These are phyloP conservation scores for Pythium biforme DNA, from an alignment of 352 stramenopile species.

Conservation along the genomic window DNA sequence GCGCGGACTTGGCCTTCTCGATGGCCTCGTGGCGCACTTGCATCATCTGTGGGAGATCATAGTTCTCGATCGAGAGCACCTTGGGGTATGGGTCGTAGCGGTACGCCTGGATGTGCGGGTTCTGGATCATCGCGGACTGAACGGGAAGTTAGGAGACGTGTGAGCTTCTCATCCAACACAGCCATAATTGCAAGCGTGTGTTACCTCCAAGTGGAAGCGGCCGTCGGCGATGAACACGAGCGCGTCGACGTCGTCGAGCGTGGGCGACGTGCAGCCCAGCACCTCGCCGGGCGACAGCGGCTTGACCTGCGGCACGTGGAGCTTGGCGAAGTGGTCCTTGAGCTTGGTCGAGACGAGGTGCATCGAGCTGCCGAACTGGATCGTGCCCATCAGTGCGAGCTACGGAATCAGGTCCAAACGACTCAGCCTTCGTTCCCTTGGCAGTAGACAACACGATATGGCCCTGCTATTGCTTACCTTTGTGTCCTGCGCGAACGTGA, in stretches of 20 bases:
- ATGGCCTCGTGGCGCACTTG: constrained; percentile 83
- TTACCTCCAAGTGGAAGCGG: constrained; percentile 98
- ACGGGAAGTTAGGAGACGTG: background rate
- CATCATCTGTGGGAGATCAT: constrained; percentile 97
- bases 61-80: constrained; percentile 95
- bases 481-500: constrained; percentile 78
- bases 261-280: constrained; percentile 97
- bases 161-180: background rate
- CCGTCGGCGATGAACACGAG: constrained; percentile 99
- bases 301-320: constrained; percentile 95
- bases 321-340: constrained; percentile 74
- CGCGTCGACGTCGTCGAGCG: constrained; percentile 89
- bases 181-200: background rate
- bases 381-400: constrained; percentile 94
- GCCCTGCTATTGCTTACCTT: constrained; percentile 38
- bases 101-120: constrained; percentile 94
- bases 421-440: background rate
- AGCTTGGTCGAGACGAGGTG: constrained; percentile 76
- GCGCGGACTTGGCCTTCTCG: constrained; percentile 67
- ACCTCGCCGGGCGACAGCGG: constrained; percentile 98
- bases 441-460: background rate
- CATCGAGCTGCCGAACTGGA: constrained; percentile 94
- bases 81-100: constrained; percentile 99
- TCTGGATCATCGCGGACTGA: constrained; percentile 98
- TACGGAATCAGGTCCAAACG: constrained; percentile 14